These are phyloP conservation scores for Colletotrichum sp. DNA, from an alignment of 2,329 filamentous ascomycete genomes.

Conservation along the genomic window DNA sequence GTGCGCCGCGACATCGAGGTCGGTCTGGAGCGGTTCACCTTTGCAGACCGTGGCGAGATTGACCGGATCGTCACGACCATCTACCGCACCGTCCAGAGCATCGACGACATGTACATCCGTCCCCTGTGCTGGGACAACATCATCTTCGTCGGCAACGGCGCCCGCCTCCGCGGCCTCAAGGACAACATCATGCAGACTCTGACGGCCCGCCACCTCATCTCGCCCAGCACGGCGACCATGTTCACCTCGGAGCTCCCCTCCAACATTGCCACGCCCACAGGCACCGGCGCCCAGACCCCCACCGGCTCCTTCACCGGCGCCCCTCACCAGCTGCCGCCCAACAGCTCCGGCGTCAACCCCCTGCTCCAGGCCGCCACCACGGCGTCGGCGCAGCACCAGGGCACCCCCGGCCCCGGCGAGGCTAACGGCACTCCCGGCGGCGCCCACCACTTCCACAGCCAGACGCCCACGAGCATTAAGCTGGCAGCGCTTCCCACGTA, in stretches of 20 bases:
- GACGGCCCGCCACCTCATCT: conserved; percentile 83
- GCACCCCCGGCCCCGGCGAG: conserved; percentile 44
- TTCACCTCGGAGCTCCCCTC: conserved; percentile 97
- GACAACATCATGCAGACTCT: conserved; percentile 86
- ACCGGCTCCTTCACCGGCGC: conserved; percentile 64
- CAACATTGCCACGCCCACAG: conserved; percentile 87
- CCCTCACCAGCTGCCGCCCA: conserved; percentile 53
- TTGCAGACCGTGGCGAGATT: conserved; percentile 73
- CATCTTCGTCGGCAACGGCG: conserved; percentile 90
- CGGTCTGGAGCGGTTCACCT: conserved; percentile 75
- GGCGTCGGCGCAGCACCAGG: conserved; percentile 48
- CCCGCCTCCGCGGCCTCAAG: conserved; percentile 76
- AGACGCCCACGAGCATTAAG: conserved; percentile 86
- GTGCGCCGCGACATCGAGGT: conserved; percentile 75
- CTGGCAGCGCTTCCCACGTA: conserved; percentile 80
- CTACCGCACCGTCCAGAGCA: conserved; percentile 80
- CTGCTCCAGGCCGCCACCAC: conserved; percentile 91
- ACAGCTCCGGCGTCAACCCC: conserved; percentile 74
- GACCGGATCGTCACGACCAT: conserved; percentile 85
- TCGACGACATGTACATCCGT: conserved; percentile 84
- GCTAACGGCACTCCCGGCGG: conserved; percentile 35
- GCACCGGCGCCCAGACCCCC: conserved; percentile 91
- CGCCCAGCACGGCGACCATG: conserved; percentile 90
- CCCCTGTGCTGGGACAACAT: conserved; percentile 90
- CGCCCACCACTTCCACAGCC: conserved; percentile 62